Percentiles rank a stretch among this genome's conserved stretches.
phyloP scores from a whole-genome alignment of 345 rosid species.

The Isatis tinctoria region DNA sequence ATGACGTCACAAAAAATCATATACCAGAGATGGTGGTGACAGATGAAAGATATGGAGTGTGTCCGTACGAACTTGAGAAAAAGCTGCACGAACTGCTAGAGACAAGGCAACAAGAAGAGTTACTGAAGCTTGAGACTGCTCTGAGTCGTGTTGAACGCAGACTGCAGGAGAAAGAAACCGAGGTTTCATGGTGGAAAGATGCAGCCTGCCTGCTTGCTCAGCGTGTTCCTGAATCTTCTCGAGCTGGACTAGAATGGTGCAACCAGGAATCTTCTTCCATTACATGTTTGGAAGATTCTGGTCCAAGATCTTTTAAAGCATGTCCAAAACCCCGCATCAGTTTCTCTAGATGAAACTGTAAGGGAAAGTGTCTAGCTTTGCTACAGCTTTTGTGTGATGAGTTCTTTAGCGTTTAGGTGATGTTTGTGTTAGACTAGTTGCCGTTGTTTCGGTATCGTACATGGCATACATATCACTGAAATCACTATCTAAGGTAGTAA shows the following conservation, averaged over 20 bases:
- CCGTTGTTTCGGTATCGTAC: neutral
- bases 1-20: neutral
- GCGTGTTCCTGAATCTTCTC: slow-evolving; percentile 42
- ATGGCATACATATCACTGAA: neutral
- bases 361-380: neutral
- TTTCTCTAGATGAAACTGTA: slow-evolving; percentile 14
- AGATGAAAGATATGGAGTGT: slow-evolving; percentile 42
- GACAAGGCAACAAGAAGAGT: slow-evolving; percentile 63
- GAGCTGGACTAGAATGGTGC: slow-evolving; percentile 26
- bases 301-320: neutral
- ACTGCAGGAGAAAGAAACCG: slow-evolving; percentile 67
- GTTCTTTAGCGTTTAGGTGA: slow-evolving; percentile 4
- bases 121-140: slow-evolving; percentile 64
- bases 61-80: slow-evolving; percentile 61
- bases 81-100: slow-evolving; percentile 62
- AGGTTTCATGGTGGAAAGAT: slow-evolving; percentile 83
- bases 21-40: slow-evolving; percentile 17
- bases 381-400: neutral
- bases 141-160: slow-evolving; percentile 38
- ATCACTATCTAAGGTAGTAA: neutral
- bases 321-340: slow-evolving; percentile 3
- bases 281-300: neutral
- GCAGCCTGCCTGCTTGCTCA: slow-evolving; percentile 47
- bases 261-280: neutral
- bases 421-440: neutral